phyloP scores from a whole-genome alignment of 208 protist species.

The Tritrichomonas foetus region DNA sequence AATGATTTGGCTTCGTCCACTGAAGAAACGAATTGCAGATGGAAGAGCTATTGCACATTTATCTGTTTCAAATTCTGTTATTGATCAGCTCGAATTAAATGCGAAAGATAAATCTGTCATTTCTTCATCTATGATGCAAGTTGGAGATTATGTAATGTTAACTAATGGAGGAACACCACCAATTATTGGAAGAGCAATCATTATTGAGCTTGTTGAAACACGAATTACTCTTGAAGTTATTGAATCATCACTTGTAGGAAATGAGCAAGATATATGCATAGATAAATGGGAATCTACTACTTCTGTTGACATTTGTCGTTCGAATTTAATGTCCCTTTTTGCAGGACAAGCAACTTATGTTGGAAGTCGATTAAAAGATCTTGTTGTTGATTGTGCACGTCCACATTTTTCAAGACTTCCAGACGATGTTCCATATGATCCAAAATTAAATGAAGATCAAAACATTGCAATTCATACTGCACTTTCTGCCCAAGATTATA shows the following conservation, averaged over 20 bases:
- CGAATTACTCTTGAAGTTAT: neutral
- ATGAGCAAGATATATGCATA: neutral
- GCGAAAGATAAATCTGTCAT: neutral
- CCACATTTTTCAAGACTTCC: neutral
- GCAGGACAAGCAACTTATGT: neutral
- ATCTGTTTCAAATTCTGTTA: neutral
- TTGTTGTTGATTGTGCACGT: neutral
- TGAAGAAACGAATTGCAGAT: neutral
- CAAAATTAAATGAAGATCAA: constrained; percentile 42
- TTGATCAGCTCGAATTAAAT: neutral
- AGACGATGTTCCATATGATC: neutral
- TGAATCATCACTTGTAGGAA: neutral
- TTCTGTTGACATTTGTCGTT: neutral
- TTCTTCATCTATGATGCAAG: neutral
- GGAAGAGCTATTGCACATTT: neutral
- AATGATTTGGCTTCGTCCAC: neutral
- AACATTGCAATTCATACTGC: neutral
- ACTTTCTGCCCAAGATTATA: constrained; percentile 31
- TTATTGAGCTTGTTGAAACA: neutral
- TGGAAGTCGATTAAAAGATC: neutral
- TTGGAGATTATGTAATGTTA: neutral
- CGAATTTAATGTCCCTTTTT: neutral
- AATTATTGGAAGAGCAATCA: neutral
- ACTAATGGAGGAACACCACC: neutral
- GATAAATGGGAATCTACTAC: neutral